Evolutionary conservation across 345 rosid genomes (phyloP), one percentile per base, ranked within the genome.

Genomic region (Garcia nutans): DNA sequence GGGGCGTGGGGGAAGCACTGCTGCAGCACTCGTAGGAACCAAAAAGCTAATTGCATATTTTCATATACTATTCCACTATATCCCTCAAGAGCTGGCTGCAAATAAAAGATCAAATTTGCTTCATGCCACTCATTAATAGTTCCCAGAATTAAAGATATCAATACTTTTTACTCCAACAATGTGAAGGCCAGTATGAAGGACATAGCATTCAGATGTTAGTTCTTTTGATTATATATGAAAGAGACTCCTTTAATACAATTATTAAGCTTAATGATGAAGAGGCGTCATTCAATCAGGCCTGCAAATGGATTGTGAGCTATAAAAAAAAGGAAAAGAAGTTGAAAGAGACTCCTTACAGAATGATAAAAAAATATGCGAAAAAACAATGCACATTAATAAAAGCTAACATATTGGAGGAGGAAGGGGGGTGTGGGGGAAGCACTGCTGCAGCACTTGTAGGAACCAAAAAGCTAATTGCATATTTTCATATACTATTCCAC

Each of bases 41-140:
- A 22, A 5, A 58, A 44, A 58, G 65, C 65, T 37, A 70, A 3
- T 70, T 54, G 49, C 73, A 31, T 70, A 44, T 44, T 11, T 66
- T 67, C 15, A 63, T 12, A 10, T 49, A 1, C 0, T 1, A 49
- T 16, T 49, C 13, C 4, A 49, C 12, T 49, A 16, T 13, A 49
- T 12, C 15, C 54, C 54, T 49, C 16, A 49, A 33, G 12, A 49
- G 54, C 54, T 1, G 19, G 45, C 45, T 31, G 67, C 67, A 31
- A 63, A 15, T 63, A 37, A 24, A 65, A 37, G 68, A 19, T 19
- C 23, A 65, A 52, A 70, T 70, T 26, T 54, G 47, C 26, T 31
- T 20, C 16, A 12, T 12, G 16, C 23, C 4, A 24, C 23, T 12
- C 57, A 22, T 6, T 10, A 22, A 44, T 23, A 47, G 8, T 47